Evolutionary conservation across 257 asterid genomes (phyloP), one percentile per base, ranked within the genome.

Genomic region (Rehmannia glutinosa): DNA sequence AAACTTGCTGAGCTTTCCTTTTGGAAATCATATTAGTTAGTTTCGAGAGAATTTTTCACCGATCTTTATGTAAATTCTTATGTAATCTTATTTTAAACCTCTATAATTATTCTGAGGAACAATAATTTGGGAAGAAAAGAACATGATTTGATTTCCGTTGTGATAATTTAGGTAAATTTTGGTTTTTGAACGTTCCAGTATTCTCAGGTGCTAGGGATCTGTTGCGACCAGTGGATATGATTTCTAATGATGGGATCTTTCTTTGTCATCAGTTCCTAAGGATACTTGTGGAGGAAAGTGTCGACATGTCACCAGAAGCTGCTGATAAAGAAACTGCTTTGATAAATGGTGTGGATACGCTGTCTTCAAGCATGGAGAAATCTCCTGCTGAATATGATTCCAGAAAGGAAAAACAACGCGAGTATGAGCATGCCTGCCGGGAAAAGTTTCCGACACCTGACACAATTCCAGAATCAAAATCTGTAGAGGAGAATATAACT

Each of bases 231-330:
- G 51, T 77, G 61, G 28, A 13, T 64, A 50, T 47, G 49, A 33
- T 62, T 68, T 72, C 35, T 64, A 61, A 68, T 39, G 5, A 54
- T 66, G 43, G 19, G 32, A 41, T 67, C 41, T n/a, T 70, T 72
- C 9, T 39, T 53, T 72, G 43, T 43, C 11, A 33, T 66, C 83
- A 94, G 99, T 84, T 85, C 72, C 68, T 94, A 72, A 82, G 87
- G 89, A 53, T 82, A 64, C 96, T 94, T 43, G 75, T 78, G 1
- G 95, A 85, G 78, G 97, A 84, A 74, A 78, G 75, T 41, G 81
- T 63, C 62, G 82, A 76, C 12, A 33, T 60, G 54, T 79, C 92
- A 36, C 55, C 83, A 23, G 95, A 88, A 53, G 77, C 64, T 50
- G 77, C 74, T 20, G 91, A 88, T 7, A 75, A 70, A 62, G 88